Evolutionary conservation across 2,329 filamentous ascomycete genomes (phyloP).

Genomic region (Botrytis cinerea): DNA sequence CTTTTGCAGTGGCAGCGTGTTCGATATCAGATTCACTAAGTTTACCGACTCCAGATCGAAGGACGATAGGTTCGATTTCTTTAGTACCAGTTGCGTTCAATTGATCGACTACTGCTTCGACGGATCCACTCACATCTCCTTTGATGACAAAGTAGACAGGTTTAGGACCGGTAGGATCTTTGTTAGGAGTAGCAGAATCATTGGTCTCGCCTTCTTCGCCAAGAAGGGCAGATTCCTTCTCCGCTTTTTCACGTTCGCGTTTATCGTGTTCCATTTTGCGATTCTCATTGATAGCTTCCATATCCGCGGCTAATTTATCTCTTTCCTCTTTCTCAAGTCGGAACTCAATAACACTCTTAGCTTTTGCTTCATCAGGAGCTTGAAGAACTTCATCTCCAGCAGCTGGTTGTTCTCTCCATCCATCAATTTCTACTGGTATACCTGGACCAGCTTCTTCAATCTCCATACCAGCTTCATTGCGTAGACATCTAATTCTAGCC

Average conservation of each 20-base stretch:
- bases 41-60: conserved; percentile 75
- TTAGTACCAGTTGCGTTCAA: conserved; percentile 79
- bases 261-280: conserved; percentile 59
- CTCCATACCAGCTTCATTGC: conserved; percentile 78
- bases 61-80: conserved; percentile 75
- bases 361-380: conserved; percentile 74
- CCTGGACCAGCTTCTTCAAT: conserved; percentile 78
- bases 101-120: conserved; percentile 82
- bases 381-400: conserved; percentile 89
- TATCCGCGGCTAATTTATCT: conserved; percentile 64
- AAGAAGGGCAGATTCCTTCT: conserved; percentile 46
- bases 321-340: conserved; percentile 72
- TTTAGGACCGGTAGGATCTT: conserved; percentile 47
- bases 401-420: conserved; percentile 85
- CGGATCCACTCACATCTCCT: conserved; percentile 89
- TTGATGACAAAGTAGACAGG: conserved; percentile 83
- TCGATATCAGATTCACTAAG: conserved; percentile 87
- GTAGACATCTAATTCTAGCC: conserved; percentile 79
- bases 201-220: conserved; percentile 43
- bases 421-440: conserved; percentile 87
- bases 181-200: conserved; percentile 28
- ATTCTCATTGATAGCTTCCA: conserved; percentile 74
- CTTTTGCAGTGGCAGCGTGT: conserved; percentile 75
- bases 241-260: conserved; percentile 60
- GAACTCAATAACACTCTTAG: conserved; percentile 75